A percentile compares a stretch with the other conserved stretches of the same genome.
phyloP scores from a whole-genome alignment of 192 early-diverging fungal genomes.

The Coemansia sp. region DNA sequence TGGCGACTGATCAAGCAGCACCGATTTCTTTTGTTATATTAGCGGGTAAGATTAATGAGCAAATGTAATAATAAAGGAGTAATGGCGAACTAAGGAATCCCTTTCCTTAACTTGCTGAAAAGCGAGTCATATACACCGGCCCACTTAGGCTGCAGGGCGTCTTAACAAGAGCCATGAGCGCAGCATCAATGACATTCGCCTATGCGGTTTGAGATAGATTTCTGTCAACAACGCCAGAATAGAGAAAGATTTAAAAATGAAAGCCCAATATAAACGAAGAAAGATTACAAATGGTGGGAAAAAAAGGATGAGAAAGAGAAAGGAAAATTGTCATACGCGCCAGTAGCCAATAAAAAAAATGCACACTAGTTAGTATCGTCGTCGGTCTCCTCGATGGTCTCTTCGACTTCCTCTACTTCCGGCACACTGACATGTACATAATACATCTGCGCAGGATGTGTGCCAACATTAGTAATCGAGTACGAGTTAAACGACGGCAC shows the following conservation, averaged over 20 bases:
- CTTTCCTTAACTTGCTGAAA: too few relatives aligned
- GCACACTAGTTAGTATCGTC: constrained; percentile 4
- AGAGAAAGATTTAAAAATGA: not conserved
- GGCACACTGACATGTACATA: constrained; percentile 28
- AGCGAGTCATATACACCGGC: too few relatives aligned
- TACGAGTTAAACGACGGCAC: constrained; percentile 41
- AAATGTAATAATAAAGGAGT: too few relatives aligned
- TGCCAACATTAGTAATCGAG: constrained; percentile 45
- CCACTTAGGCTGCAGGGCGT: too few relatives aligned
- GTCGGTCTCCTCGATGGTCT: constrained; percentile 15
- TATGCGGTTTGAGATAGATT: too few relatives aligned
- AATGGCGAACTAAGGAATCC: too few relatives aligned
- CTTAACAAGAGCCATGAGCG: too few relatives aligned
- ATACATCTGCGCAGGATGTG: constrained; percentile 49
- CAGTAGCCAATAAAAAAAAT: not conserved
- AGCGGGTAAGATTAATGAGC: too few relatives aligned
- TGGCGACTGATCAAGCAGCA: too few relatives aligned
- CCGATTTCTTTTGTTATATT: too few relatives aligned
- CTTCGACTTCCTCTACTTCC: not conserved
- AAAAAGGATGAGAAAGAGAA: not conserved
- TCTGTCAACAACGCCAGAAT: not conserved
- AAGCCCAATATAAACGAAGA: constrained; percentile 10
- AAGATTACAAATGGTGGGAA: not conserved
- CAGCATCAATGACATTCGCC: too few relatives aligned
- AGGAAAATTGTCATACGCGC: not conserved